These are phyloP conservation scores for Boletus vinaceobasis DNA, from an alignment of 768 basidiomycete genomes.

Conservation along the genomic window DNA sequence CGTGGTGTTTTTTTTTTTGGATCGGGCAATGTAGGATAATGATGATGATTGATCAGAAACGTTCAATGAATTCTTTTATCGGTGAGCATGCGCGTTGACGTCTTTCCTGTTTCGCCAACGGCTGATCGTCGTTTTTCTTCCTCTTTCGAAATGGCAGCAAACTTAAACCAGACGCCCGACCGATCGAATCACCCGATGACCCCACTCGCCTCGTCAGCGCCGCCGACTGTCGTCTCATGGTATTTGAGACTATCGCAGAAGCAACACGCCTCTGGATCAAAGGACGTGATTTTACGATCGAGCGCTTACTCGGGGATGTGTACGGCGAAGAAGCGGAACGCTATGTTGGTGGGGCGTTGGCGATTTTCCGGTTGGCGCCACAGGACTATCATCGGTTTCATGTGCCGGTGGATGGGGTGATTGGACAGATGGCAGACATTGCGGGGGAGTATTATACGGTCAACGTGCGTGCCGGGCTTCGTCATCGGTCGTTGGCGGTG, in stretches of 20 bases:
- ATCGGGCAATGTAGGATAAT: neutral
- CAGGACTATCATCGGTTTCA: constrained; percentile 97
- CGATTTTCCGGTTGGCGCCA: constrained; percentile 88
- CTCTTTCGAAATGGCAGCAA: constrained; percentile 47
- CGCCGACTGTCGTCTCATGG: constrained; percentile 97
- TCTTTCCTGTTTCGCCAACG: neutral
- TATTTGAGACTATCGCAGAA: constrained; percentile 80
- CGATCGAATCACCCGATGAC: constrained; percentile 67
- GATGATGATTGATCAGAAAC: constrained; percentile 49
- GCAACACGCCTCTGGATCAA: constrained; percentile 96
- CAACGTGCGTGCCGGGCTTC: constrained; percentile 55
- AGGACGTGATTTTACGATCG: constrained; percentile 87
- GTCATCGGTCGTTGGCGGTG: neutral
- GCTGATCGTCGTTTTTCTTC: neutral
- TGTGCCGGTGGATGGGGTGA: constrained; percentile 76
- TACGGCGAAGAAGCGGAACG: constrained; percentile 68
- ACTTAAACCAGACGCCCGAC: constrained; percentile 80
- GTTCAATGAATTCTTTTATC: constrained; percentile 92
- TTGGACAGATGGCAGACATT: constrained; percentile 82
- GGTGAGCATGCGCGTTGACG: constrained; percentile 34
- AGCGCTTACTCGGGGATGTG: constrained; percentile 71
- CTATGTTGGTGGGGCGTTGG: constrained; percentile 79
- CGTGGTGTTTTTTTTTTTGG: constrained; percentile 25
- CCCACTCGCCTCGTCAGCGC: constrained; percentile 76
- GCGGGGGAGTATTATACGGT: constrained; percentile 96